A percentile compares a stretch with the other conserved stretches of the same genome.
These are phyloP conservation scores for Chara braunii DNA, from an alignment of 139 green algal genomes.

Conservation along the genomic window DNA sequence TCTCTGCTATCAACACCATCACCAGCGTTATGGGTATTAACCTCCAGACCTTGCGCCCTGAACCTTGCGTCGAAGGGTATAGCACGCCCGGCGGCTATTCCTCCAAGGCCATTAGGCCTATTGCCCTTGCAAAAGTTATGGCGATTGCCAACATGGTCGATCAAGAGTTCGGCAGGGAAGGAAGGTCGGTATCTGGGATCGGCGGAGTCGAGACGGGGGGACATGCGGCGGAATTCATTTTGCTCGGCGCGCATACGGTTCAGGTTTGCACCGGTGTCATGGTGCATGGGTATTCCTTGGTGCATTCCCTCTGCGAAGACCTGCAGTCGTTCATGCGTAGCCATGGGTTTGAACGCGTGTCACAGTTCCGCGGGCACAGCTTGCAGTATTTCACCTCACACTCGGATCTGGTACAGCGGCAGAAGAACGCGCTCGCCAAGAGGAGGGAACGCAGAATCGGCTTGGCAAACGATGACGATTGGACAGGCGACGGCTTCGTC, in stretches of 20 bases:
- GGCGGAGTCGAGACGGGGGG: constrained; percentile 82
- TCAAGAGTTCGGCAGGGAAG: constrained; percentile 49
- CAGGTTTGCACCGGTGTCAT: constrained; percentile 94
- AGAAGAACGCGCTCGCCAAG: constrained; percentile 65
- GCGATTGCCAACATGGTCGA: constrained; percentile 58
- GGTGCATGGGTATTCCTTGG: constrained; percentile 88
- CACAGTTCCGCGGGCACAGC: constrained; percentile 82
- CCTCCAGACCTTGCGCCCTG: constrained; percentile 50
- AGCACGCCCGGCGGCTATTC: constrained; percentile 68
- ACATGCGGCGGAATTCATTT: constrained; percentile 92
- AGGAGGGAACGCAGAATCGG: constrained; percentile 62
- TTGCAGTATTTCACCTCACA: constrained; percentile 94
- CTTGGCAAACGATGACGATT: constrained; percentile 79
- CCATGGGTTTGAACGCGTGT: constrained; percentile 75
- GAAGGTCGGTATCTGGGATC: constrained; percentile 54
- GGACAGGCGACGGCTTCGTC: constrained; percentile 87
- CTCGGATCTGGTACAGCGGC: constrained; percentile 77
- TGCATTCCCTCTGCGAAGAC: constrained; percentile 77
- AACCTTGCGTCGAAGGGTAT: constrained; percentile 51
- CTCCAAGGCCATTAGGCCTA: constrained; percentile 87
- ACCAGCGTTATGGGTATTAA: constrained; percentile 88
- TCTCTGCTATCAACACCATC: constrained; percentile 79
- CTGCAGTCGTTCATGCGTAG: constrained; percentile 68
- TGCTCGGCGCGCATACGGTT: constrained; percentile 85
- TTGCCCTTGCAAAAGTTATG: constrained; percentile 83